Base-by-base conservation (phyloP, 164 flowering plant species). In the Annona cherimola region DNA sequence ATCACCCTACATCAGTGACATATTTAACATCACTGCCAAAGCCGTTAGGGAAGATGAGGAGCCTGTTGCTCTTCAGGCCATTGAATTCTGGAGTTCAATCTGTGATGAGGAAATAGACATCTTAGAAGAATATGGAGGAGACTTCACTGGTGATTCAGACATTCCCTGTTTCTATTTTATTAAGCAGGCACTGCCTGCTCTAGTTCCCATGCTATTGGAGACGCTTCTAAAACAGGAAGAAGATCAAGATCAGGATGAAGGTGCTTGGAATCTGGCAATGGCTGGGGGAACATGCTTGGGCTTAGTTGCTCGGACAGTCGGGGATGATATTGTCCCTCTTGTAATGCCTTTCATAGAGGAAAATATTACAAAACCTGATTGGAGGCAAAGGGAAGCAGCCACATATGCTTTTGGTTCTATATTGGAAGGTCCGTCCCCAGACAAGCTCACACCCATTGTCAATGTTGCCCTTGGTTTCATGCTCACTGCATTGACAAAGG, bases 271-370 rank as follows among this genome's bases (percentile, higher is more conserved):
- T 64, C 79, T 86, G 76, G 88, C 91, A 14, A 87, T 87, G 91
- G 89, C 91, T 73, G 89, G 91, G 26, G 91, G 91, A 11, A 87
- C 91, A 14, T 87, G 91, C 76, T 81, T 87, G 67, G 91, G 88
- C 11, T 79, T 87, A 79, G 89, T 86, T 55, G 91, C 91, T 57
- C 76, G 86, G 59, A 87, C 91, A 19, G 91, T 86, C 7, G 91
- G 88, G 4, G 91, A 87, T 76, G 91, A 87, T 68, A 74, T 87
- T 71, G 89, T 87, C 18, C 91, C 89, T 7, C 86, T 86, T 71
- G 87, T 87, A 11, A 77, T 87, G 82, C 89, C 91, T 68, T 87
- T 87, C 71, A 82, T 87, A 50, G 85, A 87, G 73, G 86, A 84
- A 76, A 84, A 86, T 66, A 86, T 87, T 46, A 76, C 83, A 67